phyloP scores from a whole-genome alignment of 352 stramenopile genomes.

The Pythium rhizo-oryzae region DNA sequence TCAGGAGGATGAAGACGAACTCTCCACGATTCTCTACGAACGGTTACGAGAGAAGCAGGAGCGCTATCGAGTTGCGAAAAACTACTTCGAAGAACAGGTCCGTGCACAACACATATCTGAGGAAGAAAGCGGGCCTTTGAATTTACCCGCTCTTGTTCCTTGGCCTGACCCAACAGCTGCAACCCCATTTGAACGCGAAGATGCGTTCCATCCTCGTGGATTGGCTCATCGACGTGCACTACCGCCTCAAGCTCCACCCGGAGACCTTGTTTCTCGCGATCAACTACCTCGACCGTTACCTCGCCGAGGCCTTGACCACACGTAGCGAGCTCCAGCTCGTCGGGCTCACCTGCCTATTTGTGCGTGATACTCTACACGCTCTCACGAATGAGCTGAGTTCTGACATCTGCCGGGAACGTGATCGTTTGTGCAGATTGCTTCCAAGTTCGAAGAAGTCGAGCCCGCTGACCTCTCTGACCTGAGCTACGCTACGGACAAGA shows the following conservation, averaged over 20 bases:
- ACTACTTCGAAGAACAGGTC: slow-evolving; percentile 22
- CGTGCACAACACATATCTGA: neutral
- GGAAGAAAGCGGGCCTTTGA: neutral
- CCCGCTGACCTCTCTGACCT: slow-evolving; percentile 96
- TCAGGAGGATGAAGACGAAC: slow-evolving; percentile 10
- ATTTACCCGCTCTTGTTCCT: neutral
- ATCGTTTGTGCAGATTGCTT: slow-evolving; percentile 76
- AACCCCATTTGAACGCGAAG: slow-evolving; percentile 47
- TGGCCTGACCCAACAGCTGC: neutral
- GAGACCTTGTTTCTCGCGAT: slow-evolving; percentile 98
- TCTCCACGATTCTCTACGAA: slow-evolving; percentile 12
- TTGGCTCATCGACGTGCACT: slow-evolving; percentile 95
- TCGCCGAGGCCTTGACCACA: slow-evolving; percentile 88
- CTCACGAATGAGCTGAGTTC: neutral
- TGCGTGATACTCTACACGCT: slow-evolving; percentile 22
- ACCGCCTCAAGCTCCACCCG: slow-evolving; percentile 97
- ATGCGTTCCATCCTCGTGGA: slow-evolving; percentile 79
- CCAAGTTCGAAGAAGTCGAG: slow-evolving; percentile 99
- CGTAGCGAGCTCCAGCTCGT: slow-evolving; percentile 97
- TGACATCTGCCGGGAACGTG: neutral
- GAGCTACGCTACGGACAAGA: slow-evolving; percentile 98
- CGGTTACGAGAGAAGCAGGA: slow-evolving; percentile 19
- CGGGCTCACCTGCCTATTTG: slow-evolving; percentile 94
- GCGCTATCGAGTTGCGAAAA: slow-evolving; percentile 9
- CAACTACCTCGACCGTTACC: slow-evolving; percentile 98